These are phyloP conservation scores for Apocynum venetum DNA, from an alignment of 257 asterid species.

Conservation along the genomic window DNA sequence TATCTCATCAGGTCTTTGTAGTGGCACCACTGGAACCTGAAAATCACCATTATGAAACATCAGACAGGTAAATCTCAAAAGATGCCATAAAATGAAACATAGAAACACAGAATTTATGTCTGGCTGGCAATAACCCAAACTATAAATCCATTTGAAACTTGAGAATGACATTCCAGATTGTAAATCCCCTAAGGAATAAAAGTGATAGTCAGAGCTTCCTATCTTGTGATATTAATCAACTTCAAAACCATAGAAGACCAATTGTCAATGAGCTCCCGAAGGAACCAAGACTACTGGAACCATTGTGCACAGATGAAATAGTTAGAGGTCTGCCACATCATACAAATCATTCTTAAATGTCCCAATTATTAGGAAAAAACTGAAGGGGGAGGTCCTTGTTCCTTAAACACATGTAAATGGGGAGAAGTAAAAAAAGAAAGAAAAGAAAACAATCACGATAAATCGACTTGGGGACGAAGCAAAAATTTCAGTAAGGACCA, in stretches of 20 bases:
- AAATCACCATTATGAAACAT: slow-evolving; percentile 14
- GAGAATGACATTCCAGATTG: background rate
- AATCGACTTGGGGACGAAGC: background rate
- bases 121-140: background rate
- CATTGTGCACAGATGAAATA: background rate
- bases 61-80: slow-evolving; percentile 8
- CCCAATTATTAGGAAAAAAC: background rate
- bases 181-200: background rate
- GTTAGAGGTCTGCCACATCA: background rate
- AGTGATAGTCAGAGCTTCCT: background rate
- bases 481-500: slow-evolving; percentile 2
- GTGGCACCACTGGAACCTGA: slow-evolving; percentile 89
- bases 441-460: background rate
- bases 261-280: no score
- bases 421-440: no score
- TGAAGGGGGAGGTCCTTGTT: background rate
- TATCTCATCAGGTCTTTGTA: slow-evolving; percentile 90
- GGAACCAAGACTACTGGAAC: background rate
- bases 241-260: background rate
- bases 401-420: background rate
- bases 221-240: background rate
- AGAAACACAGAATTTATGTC: background rate
- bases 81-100: background rate
- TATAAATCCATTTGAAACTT: no score
- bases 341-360: background rate